Evolutionary conservation across 75 land plant genomes (phyloP).

Genomic region (Chamaecyparis obtusa): DNA sequence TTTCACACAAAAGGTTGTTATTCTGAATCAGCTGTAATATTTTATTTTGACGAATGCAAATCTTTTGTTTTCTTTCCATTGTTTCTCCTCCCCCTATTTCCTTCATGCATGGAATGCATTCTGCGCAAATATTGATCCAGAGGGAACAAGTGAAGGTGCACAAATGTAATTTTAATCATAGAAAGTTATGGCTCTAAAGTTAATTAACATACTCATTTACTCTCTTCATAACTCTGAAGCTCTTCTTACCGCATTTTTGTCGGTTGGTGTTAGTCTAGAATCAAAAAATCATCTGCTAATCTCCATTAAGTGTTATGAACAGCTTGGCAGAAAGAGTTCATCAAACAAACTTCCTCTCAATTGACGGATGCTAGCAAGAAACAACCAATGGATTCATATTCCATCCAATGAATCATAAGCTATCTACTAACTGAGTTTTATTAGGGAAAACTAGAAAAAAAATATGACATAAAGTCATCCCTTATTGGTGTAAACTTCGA

Average conservation of each 20-base stretch:
- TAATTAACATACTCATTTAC: background rate
- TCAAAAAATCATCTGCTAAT: background rate
- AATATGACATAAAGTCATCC: too few relatives aligned
- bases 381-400: constrained; percentile 43
- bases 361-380: constrained; percentile 79
- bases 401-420: too few relatives aligned
- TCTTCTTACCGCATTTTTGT: background rate
- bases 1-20: too few relatives aligned
- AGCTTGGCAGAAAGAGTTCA: constrained; percentile 53
- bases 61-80: too few relatives aligned
- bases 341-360: constrained; percentile 56
- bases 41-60: too few relatives aligned
- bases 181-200: background rate
- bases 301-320: background rate
- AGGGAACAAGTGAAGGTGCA: constrained; percentile 55
- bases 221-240: background rate
- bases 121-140: constrained; percentile 45
- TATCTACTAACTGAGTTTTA: too few relatives aligned
- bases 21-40: too few relatives aligned
- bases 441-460: too few relatives aligned
- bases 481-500: too few relatives aligned
- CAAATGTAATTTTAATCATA: constrained; percentile 34
- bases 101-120: constrained; percentile 86
- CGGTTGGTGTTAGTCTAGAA: background rate
- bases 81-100: too few relatives aligned